phyloP scores from a whole-genome alignment of 331 rosid genomes.

The Telfairia occidentalis region DNA sequence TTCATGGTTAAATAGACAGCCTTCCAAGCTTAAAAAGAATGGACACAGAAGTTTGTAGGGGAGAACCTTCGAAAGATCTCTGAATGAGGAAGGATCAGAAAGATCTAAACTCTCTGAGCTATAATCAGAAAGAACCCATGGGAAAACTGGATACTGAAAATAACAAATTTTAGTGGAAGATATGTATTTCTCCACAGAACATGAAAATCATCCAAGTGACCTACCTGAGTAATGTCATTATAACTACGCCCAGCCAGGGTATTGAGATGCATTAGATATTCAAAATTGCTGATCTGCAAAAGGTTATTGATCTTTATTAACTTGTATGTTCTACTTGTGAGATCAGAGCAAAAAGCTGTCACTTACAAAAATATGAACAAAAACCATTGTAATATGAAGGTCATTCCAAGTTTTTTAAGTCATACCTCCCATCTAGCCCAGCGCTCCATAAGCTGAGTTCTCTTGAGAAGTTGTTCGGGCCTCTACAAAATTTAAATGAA shows the following conservation, averaged over 20 bases:
- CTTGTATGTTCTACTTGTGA: not conserved
- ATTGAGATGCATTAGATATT: constrained; percentile 96
- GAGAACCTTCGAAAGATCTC: constrained; percentile 89
- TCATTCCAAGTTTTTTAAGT: constrained; percentile 3
- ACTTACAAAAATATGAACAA: constrained; percentile 8
- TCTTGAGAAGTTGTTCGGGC: constrained; percentile 85
- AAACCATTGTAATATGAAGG: constrained; percentile 8
- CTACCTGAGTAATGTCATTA: constrained; percentile 97
- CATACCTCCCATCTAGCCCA: constrained; percentile 99
- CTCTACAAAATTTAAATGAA: constrained; percentile 42
- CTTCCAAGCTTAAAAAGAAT: constrained; percentile 3
- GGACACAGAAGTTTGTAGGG: constrained; percentile 11
- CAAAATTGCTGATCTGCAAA: constrained; percentile 98
- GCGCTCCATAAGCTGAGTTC: constrained; percentile 95
- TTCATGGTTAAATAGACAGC: not conserved
- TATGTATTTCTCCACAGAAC: constrained; percentile 15
- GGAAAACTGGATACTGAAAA: constrained; percentile 95
- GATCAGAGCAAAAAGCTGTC: not conserved
- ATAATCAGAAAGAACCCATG: constrained; percentile 97
- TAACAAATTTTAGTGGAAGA: constrained; percentile 18
- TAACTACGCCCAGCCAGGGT: constrained; percentile 98
- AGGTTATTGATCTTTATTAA: constrained; percentile 16
- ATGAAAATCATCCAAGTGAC: constrained; percentile 12
- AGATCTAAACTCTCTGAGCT: constrained; percentile 77
- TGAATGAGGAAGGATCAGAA: constrained; percentile 67